Conservation (phyloP, 2,329 filamentous ascomycete species). For the Plenodomus biglobosus region DNA sequence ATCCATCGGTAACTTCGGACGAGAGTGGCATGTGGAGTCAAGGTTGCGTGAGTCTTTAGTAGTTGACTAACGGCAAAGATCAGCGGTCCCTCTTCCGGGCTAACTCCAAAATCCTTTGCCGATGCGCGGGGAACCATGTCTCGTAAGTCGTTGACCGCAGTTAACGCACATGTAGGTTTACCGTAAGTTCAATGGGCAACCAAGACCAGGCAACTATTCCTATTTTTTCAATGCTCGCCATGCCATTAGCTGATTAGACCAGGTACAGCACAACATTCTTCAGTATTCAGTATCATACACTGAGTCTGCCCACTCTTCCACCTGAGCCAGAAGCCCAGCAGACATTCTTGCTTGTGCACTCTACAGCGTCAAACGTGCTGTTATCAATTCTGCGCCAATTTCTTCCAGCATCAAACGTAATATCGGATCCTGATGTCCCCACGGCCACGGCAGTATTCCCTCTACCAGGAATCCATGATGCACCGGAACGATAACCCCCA, state of each 20-base stretch:
- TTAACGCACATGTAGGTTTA: too few species aligned
- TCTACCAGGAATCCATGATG: conserved; percentile 26
- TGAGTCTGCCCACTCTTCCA: conserved; percentile 24
- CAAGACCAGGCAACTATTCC: too few species aligned
- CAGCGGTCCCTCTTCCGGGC: neutral
- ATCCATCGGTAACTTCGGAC: conserved; percentile 22
- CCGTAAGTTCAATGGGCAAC: too few species aligned
- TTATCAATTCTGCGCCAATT: conserved; percentile 29
- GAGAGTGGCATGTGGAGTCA: neutral
- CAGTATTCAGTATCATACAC: neutral
- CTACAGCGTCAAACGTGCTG: conserved; percentile 32
- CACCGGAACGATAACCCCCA: conserved; percentile 30
- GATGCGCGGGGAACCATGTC: neutral
- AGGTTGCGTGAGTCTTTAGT: neutral
- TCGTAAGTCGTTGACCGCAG: too few species aligned
- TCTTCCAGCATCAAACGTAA: conserved; percentile 31
- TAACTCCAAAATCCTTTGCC: neutral
- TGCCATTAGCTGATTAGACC: too few species aligned
- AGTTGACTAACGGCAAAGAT: neutral
- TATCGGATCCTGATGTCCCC: conserved; percentile 30
- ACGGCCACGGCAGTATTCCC: conserved; percentile 23
- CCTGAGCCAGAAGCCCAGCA: conserved; percentile 34
- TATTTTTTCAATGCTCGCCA: too few species aligned
- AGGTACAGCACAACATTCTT: too few species aligned
- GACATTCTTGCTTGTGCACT: conserved; percentile 16